Evolutionary conservation across 352 stramenopile species (phyloP).

Genomic region (Phytophthora megakarya): DNA sequence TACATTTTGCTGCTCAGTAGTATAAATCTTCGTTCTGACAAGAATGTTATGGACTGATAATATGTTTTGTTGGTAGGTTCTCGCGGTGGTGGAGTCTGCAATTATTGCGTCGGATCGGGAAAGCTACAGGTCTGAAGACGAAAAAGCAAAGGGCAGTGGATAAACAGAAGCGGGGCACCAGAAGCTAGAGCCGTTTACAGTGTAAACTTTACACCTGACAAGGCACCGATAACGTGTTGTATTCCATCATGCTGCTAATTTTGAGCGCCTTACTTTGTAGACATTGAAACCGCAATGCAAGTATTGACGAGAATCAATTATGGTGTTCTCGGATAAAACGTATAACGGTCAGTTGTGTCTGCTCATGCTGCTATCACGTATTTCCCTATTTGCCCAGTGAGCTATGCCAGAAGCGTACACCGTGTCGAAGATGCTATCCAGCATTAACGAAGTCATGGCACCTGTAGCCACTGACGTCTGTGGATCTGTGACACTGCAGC

Average conservation of each 20-base stretch:
- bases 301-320: constrained; percentile 5
- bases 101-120: constrained; percentile 78
- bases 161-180: constrained; percentile 33
- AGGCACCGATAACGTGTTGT: neutral
- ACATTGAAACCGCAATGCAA: constrained; percentile 27
- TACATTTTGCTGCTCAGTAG: constrained; percentile 23
- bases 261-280: constrained; percentile 24
- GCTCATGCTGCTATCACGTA: neutral
- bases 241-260: neutral
- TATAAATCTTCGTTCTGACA: neutral
- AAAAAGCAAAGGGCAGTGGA: constrained; percentile 63
- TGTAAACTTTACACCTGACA: too few species aligned
- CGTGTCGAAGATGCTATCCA: constrained; percentile 84
- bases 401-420: constrained; percentile 71
- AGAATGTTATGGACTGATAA: too few species aligned
- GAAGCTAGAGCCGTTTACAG: too few species aligned
- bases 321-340: constrained; percentile 12
- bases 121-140: constrained; percentile 74
- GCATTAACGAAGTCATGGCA: constrained; percentile 81
- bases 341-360: constrained; percentile 26
- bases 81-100: constrained; percentile 86
- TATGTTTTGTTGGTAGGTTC: too few species aligned
- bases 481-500: constrained; percentile 66
- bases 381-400: neutral
- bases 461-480: constrained; percentile 54